Evolutionary conservation across 208 protist genomes (phyloP).

Genomic region (Naegleria lovaniensis): DNA sequence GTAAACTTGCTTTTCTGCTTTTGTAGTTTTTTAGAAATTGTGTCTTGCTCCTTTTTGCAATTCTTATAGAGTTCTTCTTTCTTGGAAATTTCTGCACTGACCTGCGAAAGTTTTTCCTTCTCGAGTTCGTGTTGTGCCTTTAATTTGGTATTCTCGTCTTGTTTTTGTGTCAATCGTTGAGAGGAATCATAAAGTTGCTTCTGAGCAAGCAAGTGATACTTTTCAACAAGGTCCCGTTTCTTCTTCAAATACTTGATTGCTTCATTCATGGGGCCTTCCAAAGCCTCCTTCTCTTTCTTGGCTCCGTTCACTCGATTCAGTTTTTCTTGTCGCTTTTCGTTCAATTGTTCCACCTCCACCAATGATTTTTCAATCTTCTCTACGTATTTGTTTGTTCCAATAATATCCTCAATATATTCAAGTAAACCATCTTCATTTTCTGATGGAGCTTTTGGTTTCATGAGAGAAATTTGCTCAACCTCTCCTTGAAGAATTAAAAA

Average conservation of each 20-base stretch:
- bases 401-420: slow-evolving; percentile 99
- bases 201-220: slow-evolving; percentile 80
- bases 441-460: slow-evolving; percentile 97
- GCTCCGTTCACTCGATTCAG: slow-evolving; percentile 81
- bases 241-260: slow-evolving; percentile 84
- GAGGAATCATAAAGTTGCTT: slow-evolving; percentile 64
- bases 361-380: slow-evolving; percentile 75
- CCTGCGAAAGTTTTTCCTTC: slow-evolving; percentile 57
- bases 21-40: slow-evolving; percentile 30
- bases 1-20: slow-evolving; percentile 45
- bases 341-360: slow-evolving; percentile 72
- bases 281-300: slow-evolving; percentile 82
- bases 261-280: slow-evolving; percentile 85
- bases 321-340: slow-evolving; percentile 78
- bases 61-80: slow-evolving; percentile 46
- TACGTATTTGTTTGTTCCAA: slow-evolving; percentile 88
- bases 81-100: slow-evolving; percentile 58
- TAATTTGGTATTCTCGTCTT: slow-evolving; percentile 9
- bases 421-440: slow-evolving; percentile 95
- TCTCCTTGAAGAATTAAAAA: slow-evolving; percentile 99
- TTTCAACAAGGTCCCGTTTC: slow-evolving; percentile 80
- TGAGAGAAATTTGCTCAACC: slow-evolving; percentile 99
- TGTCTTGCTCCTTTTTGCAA: slow-evolving; percentile 36
- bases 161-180: slow-evolving; percentile 33
- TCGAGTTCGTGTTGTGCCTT: slow-evolving; percentile 46